A percentile compares a stretch with the other conserved stretches of the same genome.
phyloP scores from a whole-genome alignment of 306 rosid genomes.

The Boehmeria nivea region DNA sequence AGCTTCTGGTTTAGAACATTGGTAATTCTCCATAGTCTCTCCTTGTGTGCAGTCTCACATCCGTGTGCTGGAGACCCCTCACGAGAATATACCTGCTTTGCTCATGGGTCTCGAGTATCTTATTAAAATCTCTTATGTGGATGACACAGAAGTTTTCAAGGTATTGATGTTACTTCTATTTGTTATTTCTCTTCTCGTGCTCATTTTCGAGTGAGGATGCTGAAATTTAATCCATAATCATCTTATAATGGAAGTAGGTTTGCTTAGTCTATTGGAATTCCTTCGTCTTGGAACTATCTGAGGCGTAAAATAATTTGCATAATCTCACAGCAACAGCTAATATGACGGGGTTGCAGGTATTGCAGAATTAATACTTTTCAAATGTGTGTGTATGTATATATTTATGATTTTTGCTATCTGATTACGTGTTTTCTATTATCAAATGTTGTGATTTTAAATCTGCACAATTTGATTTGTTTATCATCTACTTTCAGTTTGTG shows the following conservation, averaged over 20 bases:
- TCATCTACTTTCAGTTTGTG: too few species aligned
- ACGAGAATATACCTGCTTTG: conserved; percentile 66
- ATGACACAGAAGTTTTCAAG: conserved; percentile 96
- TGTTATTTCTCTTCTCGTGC: neutral
- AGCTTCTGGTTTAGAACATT: neutral
- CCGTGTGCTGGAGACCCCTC: conserved; percentile 66
- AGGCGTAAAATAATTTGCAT: conserved; percentile 40
- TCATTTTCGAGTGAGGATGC: neutral
- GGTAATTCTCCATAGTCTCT: neutral
- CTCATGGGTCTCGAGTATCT: conserved; percentile 92
- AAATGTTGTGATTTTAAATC: too few species aligned
- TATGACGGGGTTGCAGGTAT: conserved; percentile 62
- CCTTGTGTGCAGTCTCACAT: conserved; percentile 58
- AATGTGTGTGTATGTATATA: too few species aligned
- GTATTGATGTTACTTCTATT: conserved; percentile 21
- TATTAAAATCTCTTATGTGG: conserved; percentile 86
- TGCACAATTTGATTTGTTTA: too few species aligned
- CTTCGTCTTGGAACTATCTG: conserved; percentile 68
- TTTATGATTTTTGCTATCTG: too few species aligned
- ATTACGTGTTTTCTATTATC: too few species aligned
- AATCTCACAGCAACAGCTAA: conserved; percentile 47
- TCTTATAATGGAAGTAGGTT: conserved; percentile 47
- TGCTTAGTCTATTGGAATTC: conserved; percentile 97
- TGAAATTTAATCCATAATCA: conserved; percentile 7
- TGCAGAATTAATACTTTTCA: neutral